A percentile compares a stretch with the other conserved stretches of the same genome.
These are phyloP conservation scores for Venturiaceae sp. DNA, from an alignment of 2,329 filamentous ascomycete genomes.

Conservation along the genomic window DNA sequence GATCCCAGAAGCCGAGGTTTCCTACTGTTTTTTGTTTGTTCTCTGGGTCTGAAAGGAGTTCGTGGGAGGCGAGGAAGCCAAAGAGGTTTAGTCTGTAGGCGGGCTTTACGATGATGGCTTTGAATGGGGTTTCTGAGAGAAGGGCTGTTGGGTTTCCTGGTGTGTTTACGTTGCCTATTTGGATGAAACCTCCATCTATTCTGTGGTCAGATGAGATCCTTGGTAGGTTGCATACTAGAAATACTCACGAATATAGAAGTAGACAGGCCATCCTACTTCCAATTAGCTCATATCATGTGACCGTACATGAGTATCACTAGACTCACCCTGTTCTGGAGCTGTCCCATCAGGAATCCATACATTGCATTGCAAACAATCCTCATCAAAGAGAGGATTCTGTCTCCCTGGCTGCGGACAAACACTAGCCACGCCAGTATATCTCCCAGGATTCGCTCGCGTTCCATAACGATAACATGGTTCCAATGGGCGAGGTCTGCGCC, in stretches of 20 bases:
- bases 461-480: conserved; percentile 42
- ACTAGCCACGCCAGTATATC: conserved; percentile 29
- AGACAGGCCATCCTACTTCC: conserved; percentile 44
- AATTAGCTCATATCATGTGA: not conserved
- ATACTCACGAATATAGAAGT: conserved; percentile 45
- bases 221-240: conserved; percentile 1
- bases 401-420: conserved; percentile 41
- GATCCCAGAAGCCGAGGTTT: conserved; percentile 50
- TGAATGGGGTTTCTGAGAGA: conserved; percentile 38
- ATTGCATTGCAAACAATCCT: conserved; percentile 48
- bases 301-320: not conserved
- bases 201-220: not conserved
- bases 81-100: conserved; percentile 48
- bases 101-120: conserved; percentile 43
- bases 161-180: conserved; percentile 43
- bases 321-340: conserved; percentile 25
- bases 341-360: conserved; percentile 43
- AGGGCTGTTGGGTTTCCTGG: conserved; percentile 32
- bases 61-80: conserved; percentile 43
- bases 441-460: conserved; percentile 35
- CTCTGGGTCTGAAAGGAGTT: conserved; percentile 34
- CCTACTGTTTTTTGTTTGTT: conserved; percentile 27
- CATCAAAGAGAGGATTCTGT: conserved; percentile 22
- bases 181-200: conserved; percentile 45
- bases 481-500: conserved; percentile 37